phyloP scores from a whole-genome alignment of 176 grass and related monocot genomes.

The Avena atlantica region DNA sequence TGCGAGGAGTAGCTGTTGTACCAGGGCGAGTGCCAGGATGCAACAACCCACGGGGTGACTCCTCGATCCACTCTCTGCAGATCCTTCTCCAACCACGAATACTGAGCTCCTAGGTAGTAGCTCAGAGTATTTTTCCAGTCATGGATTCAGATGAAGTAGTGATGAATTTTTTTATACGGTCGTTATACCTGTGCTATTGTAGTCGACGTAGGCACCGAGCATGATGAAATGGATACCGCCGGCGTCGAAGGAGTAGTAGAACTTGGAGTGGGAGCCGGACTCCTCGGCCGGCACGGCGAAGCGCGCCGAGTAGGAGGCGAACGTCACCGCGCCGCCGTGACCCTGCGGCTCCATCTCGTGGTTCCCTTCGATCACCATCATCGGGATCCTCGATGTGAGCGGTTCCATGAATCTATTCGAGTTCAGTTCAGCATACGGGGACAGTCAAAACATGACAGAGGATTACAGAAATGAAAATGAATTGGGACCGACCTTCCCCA shows the following conservation, averaged over 20 bases:
- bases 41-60: slow-evolving; percentile 82
- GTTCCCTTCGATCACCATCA: slow-evolving; percentile 96
- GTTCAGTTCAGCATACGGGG: background rate
- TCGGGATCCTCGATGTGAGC: slow-evolving; percentile 63
- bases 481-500: slow-evolving; percentile 68
- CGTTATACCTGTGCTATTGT: slow-evolving; percentile 62
- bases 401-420: slow-evolving; percentile 79
- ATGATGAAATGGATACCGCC: slow-evolving; percentile 91
- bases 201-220: slow-evolving; percentile 88
- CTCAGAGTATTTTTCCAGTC: too few species aligned
- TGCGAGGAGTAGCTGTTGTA: slow-evolving; percentile 95
- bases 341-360: slow-evolving; percentile 94
- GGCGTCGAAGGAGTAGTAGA: slow-evolving; percentile 91
- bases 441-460: background rate
- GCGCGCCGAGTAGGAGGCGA: slow-evolving; percentile 76
- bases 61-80: slow-evolving; percentile 59
- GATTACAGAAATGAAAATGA: background rate
- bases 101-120: slow-evolving; percentile 51
- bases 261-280: slow-evolving; percentile 68
- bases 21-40: slow-evolving; percentile 91
- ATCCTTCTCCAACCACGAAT: slow-evolving; percentile 79
- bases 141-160: background rate
- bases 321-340: slow-evolving; percentile 64
- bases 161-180: too few species aligned
- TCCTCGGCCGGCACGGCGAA: slow-evolving; percentile 84